Base-by-base conservation (phyloP, 768 basidiomycete genomes). In the Boletus huronensis region DNA sequence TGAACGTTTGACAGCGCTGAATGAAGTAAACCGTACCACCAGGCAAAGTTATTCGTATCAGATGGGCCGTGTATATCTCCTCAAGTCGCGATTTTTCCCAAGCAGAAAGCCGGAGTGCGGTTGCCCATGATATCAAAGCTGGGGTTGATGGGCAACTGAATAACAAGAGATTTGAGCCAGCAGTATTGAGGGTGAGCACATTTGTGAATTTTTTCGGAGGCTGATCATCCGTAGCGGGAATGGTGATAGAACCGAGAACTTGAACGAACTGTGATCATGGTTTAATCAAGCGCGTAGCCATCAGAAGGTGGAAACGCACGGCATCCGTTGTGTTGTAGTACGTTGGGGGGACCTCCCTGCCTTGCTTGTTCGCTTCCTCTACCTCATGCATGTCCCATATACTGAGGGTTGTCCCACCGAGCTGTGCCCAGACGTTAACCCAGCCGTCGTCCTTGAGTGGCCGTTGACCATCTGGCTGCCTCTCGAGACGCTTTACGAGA, bases 21-120 rank as follows among this genome's bases (percentile, higher is more conserved):
- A 45, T 25, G 40, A 46, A 34, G 44, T n/a, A 43, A 48, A 26
- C 29, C 74, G 28, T 50, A 76, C 80, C 73, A 43, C 77, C 75
- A 51, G 74, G 77, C 43, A 89, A 69, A n/a, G 81, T 88, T 64
- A 88, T 90, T 49, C 92, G 81, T 58, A 98, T 81, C 41, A 98
- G 74, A 74, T 98, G 92, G 6, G 93, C 95, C 0, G 97, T 98
- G 69, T 98, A 98, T 55, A 99, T 93, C 74, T 99, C 96, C 71
- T 97, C 93, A 16, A 98, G 79, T 40, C 93, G 84, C 1, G 91
- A 87, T 66, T 95, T 93, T 73, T 99, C 97, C 93, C 94, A 99
- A 48, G 89, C 81, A 10, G 88, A 85, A 5, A 99, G 79, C 17
- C 97, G 86, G 35, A 98, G 77, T 5, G 93, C 93, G 23, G 92